These are phyloP conservation scores for Alternaria gaisen DNA, from an alignment of 2,329 filamentous ascomycete genomes.

Conservation along the genomic window DNA sequence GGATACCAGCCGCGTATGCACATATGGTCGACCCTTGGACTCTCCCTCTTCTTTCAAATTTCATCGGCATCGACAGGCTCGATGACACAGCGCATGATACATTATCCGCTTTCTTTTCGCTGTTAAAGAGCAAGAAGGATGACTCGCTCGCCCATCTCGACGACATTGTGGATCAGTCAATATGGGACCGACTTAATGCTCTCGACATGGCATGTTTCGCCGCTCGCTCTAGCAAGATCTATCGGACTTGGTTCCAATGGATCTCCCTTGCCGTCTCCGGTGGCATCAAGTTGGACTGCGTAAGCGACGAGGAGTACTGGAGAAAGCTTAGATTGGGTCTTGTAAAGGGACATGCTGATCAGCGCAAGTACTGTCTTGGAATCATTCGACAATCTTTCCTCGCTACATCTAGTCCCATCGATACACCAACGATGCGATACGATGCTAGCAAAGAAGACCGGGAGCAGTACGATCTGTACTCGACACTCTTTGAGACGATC, in stretches of 20 bases:
- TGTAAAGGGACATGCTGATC: slow-evolving; percentile 55
- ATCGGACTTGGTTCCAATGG: slow-evolving; percentile 51
- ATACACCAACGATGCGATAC: slow-evolving; percentile 35
- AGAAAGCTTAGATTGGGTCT: slow-evolving; percentile 49
- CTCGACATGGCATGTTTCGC: slow-evolving; percentile 32
- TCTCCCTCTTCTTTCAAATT: slow-evolving; percentile 27
- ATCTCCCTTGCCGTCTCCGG: slow-evolving; percentile 30
- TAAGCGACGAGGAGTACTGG: slow-evolving; percentile 53
- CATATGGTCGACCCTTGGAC: slow-evolving; percentile 33
- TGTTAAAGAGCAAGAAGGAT: slow-evolving; percentile 13
- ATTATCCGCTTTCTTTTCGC: slow-evolving; percentile 38
- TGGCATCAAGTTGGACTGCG: slow-evolving; percentile 28
- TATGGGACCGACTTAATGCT: slow-evolving; percentile 33
- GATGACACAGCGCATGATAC: slow-evolving; percentile 36
- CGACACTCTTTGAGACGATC: slow-evolving; percentile 58
- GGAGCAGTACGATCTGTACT: slow-evolving; percentile 54
- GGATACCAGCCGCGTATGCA: slow-evolving; percentile 30
- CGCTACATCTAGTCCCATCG: slow-evolving; percentile 38
- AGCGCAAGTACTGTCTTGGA: slow-evolving; percentile 57
- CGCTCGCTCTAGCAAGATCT: slow-evolving; percentile 34
- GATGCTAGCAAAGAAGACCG: slow-evolving; percentile 28
- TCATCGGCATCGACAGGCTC: slow-evolving; percentile 31
- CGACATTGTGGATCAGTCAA: slow-evolving; percentile 27
- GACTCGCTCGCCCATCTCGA: not conserved
- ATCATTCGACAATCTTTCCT: slow-evolving; percentile 55